Conservation (phyloP, 1,284 basidiomycete species). For the Pseudozyma sp. region DNA sequence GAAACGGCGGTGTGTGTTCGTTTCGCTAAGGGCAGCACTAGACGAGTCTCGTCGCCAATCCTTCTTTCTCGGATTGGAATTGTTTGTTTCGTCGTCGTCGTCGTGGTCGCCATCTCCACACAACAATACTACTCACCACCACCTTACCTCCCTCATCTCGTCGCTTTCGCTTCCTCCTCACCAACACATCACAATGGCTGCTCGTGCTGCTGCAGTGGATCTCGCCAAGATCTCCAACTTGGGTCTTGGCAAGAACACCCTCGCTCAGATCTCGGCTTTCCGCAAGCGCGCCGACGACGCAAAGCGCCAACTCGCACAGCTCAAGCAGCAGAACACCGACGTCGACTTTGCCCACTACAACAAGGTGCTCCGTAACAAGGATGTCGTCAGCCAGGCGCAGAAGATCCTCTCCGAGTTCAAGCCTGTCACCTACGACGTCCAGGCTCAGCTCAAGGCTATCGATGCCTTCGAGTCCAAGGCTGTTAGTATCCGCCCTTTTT, state of each 20-base stretch:
- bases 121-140: slow-evolving; percentile 1
- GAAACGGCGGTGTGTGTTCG: not conserved
- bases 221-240: slow-evolving; percentile 66
- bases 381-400: slow-evolving; percentile 90
- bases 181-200: slow-evolving; percentile 45
- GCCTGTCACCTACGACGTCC: slow-evolving; percentile 94
- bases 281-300: slow-evolving; percentile 94
- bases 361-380: slow-evolving; percentile 84
- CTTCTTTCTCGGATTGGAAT: slow-evolving; percentile 4
- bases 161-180: not conserved
- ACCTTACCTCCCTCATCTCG: slow-evolving; percentile 5
- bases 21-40: not conserved
- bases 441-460: slow-evolving; percentile 91
- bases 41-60: not conserved
- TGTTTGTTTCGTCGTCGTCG: slow-evolving; percentile 2
- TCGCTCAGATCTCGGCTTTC: slow-evolving; percentile 85
- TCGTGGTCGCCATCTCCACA: slow-evolving; percentile 13
- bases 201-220: slow-evolving; percentile 58
- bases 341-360: slow-evolving; percentile 92
- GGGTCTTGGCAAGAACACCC: slow-evolving; percentile 67
- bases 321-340: slow-evolving; percentile 80
- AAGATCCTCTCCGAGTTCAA: slow-evolving; percentile 90
- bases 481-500: slow-evolving; percentile 71
- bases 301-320: slow-evolving; percentile 79
- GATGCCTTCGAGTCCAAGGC: slow-evolving; percentile 97